Evolutionary conservation across 352 stramenopile species (phyloP).

Genomic region (Achlya hypogyna): DNA sequence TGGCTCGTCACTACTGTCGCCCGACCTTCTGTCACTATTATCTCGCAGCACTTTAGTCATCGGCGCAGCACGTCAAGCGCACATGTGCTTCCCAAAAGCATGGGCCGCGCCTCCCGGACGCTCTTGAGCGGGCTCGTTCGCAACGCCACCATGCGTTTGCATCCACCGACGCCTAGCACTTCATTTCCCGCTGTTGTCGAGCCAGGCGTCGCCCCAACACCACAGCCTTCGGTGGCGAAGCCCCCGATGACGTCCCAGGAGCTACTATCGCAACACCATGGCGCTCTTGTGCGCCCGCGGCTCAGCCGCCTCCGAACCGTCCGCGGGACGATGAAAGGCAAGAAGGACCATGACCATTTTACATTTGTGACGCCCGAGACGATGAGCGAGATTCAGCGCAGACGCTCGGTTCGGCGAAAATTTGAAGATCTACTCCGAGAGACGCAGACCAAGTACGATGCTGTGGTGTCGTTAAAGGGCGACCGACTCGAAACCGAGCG

Average conservation of each 20-base stretch:
- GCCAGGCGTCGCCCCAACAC: neutral
- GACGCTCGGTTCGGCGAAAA: neutral
- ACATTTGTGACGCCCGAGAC: conserved; percentile 11
- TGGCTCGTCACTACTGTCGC: neutral
- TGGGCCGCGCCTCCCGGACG: no score
- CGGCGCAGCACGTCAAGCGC: no score
- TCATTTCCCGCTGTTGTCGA: neutral
- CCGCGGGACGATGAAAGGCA: neutral
- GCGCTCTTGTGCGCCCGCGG: neutral
- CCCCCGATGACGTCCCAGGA: neutral
- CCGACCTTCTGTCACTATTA: neutral
- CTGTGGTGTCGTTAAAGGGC: neutral
- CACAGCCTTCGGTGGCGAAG: neutral
- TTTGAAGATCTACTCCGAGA: neutral
- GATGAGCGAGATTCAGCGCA: conserved; percentile 8
- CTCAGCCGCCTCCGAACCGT: neutral
- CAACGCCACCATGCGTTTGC: no score
- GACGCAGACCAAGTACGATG: neutral
- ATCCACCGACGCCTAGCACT: no score
- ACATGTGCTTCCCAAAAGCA: no score
- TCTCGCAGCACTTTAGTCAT: no score
- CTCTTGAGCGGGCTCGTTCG: no score
- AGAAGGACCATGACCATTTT: neutral
- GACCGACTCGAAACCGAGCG: neutral
- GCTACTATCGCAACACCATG: neutral